Conservation (phyloP, 495 filamentous ascomycete species). For the Trichoderma gamsii region DNA sequence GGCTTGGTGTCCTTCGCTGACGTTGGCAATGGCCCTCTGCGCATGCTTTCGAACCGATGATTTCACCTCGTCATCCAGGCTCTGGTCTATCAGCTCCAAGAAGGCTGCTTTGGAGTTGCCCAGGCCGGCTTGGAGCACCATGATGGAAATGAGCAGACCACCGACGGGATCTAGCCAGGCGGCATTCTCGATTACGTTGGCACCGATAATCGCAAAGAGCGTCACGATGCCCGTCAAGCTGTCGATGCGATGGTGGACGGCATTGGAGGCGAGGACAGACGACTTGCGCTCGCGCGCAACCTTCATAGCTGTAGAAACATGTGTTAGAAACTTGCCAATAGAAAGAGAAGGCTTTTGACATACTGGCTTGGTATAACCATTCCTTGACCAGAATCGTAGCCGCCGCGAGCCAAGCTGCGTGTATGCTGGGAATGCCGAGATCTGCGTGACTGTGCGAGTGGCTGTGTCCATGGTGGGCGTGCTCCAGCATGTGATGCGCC, state of each 20-base stretch:
- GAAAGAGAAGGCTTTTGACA: conserved; percentile 29
- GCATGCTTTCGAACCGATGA: conserved; percentile 58
- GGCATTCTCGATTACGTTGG: conserved; percentile 76
- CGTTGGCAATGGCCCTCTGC: conserved; percentile 48
- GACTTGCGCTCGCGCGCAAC: conserved; percentile 91
- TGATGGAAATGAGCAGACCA: conserved; percentile 78
- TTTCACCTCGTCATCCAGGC: conserved; percentile 77
- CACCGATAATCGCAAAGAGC: conserved; percentile 76
- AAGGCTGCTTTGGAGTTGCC: conserved; percentile 76
- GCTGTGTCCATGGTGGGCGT: conserved; percentile 52
- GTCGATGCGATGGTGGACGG: conserved; percentile 92
- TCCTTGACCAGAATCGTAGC: conserved; percentile 90
- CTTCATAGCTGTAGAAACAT: conserved; percentile 69
- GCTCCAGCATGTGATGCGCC: conserved; percentile 39
- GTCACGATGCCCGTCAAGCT: conserved; percentile 92
- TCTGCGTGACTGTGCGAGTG: conserved; percentile 55
- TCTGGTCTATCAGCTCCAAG: conserved; percentile 82
- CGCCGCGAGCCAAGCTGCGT: conserved; percentile 92
- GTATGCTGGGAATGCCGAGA: conserved; percentile 64
- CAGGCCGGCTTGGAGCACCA: conserved; percentile 89
- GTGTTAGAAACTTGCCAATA: conserved; percentile 17
- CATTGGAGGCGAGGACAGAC: conserved; percentile 93
- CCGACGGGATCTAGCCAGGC: conserved; percentile 94
- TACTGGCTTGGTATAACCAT: conserved; percentile 94
- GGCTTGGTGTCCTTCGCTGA: conserved; percentile 44